These are phyloP conservation scores for Cystoderma amianthinum DNA, from an alignment of 768 basidiomycete species.

Conservation along the genomic window DNA sequence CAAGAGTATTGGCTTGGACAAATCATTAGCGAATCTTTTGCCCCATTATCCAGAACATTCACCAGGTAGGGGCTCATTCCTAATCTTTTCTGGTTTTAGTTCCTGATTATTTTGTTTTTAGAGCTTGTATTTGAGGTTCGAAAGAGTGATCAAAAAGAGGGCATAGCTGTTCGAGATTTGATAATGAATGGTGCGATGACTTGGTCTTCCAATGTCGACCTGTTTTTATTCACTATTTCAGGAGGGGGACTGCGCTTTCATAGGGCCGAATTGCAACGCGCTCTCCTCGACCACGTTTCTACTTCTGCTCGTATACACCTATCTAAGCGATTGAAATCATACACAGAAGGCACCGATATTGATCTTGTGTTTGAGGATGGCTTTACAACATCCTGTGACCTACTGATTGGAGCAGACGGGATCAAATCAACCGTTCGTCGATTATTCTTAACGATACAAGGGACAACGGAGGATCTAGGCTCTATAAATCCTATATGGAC, in stretches of 20 bases:
- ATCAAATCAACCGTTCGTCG: slow-evolving; percentile 19
- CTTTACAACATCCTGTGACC: slow-evolving; percentile 23
- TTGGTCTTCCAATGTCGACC: not conserved
- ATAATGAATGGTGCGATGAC: slow-evolving; percentile 14
- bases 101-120: not conserved
- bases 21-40: slow-evolving; percentile 10
- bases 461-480: not conserved
- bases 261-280: slow-evolving; percentile 26
- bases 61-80: slow-evolving; percentile 5
- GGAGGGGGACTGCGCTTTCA: slow-evolving; percentile 23
- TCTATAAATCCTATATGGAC: slow-evolving; percentile 27
- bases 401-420: slow-evolving; percentile 37
- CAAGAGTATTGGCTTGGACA: slow-evolving; percentile 27
- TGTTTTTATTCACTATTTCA: slow-evolving; percentile 5
- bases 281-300: slow-evolving; percentile 20
- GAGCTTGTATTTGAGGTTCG: slow-evolving; percentile 15
- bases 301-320: slow-evolving; percentile 20
- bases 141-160: slow-evolving; percentile 25
- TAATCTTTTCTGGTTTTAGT: not conserved
- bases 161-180: slow-evolving; percentile 17
- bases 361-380: slow-evolving; percentile 29
- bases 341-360: slow-evolving; percentile 18
- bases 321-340: slow-evolving; percentile 24
- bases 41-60: slow-evolving; percentile 8
- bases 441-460: slow-evolving; percentile 4